Evolutionary conservation across 352 stramenopile genomes (phyloP).

Genomic region (Phytopythium sindhum): DNA sequence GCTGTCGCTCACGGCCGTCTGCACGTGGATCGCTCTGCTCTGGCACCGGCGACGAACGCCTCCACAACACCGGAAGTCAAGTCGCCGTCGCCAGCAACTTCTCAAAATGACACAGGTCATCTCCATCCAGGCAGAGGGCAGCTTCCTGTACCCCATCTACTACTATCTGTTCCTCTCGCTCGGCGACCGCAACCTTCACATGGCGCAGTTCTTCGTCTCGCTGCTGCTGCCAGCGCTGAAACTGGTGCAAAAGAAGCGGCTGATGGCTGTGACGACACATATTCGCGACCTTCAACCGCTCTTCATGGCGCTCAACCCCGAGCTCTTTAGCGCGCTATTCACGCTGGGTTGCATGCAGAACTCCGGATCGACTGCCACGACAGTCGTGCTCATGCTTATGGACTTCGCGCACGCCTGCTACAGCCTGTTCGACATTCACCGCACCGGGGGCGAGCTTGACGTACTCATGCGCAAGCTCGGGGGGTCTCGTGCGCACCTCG

Average conservation of each 20-base stretch:
- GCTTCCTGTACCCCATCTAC: constrained; percentile 4
- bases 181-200: background rate
- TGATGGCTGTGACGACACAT: background rate
- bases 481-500: background rate
- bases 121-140: background rate
- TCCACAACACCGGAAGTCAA: background rate
- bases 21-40: background rate
- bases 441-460: background rate
- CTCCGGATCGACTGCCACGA: constrained; percentile 1
- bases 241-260: constrained; percentile 3
- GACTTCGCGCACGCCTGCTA: constrained; percentile 6
- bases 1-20: constrained; percentile 1
- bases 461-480: background rate
- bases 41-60: background rate
- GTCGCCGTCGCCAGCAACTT: background rate
- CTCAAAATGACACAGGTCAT: background rate
- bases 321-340: constrained; percentile 9
- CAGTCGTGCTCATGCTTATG: background rate
- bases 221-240: constrained; percentile 7
- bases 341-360: constrained; percentile 7
- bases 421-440: background rate
- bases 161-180: constrained; percentile 3
- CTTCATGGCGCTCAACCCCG: constrained; percentile 7
- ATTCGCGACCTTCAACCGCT: constrained; percentile 3
- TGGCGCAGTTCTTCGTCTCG: constrained; percentile 4